A percentile compares a stretch with the other conserved stretches of the same genome.
Conservation (phyloP, 208 protist genomes). For the Leishmania arabica region DNA sequence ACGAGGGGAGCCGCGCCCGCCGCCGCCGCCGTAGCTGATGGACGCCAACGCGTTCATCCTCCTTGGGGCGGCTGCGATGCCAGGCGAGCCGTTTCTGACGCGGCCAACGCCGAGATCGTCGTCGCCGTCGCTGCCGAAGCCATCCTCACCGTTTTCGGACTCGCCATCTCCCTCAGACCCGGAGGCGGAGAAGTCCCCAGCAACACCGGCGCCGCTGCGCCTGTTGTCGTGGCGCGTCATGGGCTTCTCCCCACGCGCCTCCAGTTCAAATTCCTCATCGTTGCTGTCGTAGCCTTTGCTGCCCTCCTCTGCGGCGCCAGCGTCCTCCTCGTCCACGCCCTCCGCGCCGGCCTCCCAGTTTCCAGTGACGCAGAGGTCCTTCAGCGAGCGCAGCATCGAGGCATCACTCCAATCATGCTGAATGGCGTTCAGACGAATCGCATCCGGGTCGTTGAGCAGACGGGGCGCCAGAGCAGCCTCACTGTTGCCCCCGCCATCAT, state of each 20-base stretch:
- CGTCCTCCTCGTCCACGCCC: constrained; percentile 47
- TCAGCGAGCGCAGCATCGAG: constrained; percentile 64
- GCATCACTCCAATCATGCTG: constrained; percentile 64
- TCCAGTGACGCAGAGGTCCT: constrained; percentile 96
- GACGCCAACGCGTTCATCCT: constrained; percentile 33
- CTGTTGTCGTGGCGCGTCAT: constrained; percentile 4
- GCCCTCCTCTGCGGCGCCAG: constrained; percentile 34
- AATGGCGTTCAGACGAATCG: constrained; percentile 50
- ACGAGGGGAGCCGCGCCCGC: not conserved
- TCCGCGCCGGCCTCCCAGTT: constrained; percentile 78
- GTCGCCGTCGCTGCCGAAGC: constrained; percentile 46
- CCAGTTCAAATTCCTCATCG: constrained; percentile 84
- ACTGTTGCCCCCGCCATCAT: constrained; percentile 32
- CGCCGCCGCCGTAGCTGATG: constrained; percentile 20
- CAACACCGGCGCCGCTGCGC: constrained; percentile 7
- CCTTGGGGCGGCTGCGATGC: not conserved
- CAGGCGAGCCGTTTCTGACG: not conserved
- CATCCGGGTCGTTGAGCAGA: constrained; percentile 59
- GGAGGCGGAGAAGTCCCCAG: constrained; percentile 2
- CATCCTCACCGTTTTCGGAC: constrained; percentile 54
- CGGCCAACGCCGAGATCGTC: constrained; percentile 10
- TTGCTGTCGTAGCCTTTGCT: constrained; percentile 88
- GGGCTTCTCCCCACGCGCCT: constrained; percentile 64
- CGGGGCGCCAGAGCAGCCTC: constrained; percentile 58
- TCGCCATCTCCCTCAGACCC: constrained; percentile 29